phyloP scores from a whole-genome alignment of 129 eudicot genomes.

The Flaveria robusta region DNA sequence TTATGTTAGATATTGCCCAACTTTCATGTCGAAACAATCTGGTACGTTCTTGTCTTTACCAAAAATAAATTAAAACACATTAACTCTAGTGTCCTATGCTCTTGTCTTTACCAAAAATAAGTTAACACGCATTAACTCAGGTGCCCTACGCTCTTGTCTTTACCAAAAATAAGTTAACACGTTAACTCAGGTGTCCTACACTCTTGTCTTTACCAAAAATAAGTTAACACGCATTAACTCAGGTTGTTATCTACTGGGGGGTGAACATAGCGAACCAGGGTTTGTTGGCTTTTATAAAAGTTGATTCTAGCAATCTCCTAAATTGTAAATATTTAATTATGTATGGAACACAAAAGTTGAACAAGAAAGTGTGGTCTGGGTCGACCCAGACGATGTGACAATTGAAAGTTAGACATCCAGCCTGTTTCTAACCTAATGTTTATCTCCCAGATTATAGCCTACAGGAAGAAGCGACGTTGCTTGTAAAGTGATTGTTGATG shows the following conservation, averaged over 20 bases:
- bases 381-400: background rate
- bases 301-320: too few species aligned
- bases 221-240: background rate
- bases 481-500: background rate
- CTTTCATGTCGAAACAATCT: slow-evolving; percentile 41
- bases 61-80: background rate
- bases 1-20: slow-evolving; percentile 49
- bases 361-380: background rate
- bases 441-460: slow-evolving; percentile 6
- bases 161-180: background rate
- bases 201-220: background rate
- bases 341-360: background rate
- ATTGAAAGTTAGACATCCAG: background rate
- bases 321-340: too few species aligned
- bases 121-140: background rate
- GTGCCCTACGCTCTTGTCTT: slow-evolving; percentile 22
- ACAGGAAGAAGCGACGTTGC: background rate
- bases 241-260: too few species aligned
- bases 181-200: slow-evolving; percentile 20
- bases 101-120: background rate
- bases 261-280: too few species aligned
- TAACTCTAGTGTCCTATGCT: slow-evolving; percentile 26
- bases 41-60: slow-evolving; percentile 41
- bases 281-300: too few species aligned
- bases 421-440: background rate